phyloP scores from a whole-genome alignment of 1,284 basidiomycete genomes.

The Ganoderma resinaceum region DNA sequence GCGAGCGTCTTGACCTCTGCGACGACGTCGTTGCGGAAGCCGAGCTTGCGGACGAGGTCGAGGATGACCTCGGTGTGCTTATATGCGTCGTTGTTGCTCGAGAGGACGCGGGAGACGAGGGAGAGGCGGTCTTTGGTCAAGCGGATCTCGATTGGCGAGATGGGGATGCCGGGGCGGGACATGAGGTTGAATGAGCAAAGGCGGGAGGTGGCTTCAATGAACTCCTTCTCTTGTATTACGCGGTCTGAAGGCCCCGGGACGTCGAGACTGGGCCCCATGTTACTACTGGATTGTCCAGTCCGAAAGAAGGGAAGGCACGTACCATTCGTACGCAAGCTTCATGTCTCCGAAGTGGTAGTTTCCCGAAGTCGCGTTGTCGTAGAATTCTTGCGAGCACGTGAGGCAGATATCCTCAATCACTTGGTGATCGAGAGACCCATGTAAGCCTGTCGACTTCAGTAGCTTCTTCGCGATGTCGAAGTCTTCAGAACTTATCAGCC shows the following conservation, averaged over 20 bases:
- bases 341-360: conserved; percentile 94
- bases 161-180: conserved; percentile 75
- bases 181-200: conserved; percentile 85
- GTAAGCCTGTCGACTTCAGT: conserved; percentile 59
- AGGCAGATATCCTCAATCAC: conserved; percentile 83
- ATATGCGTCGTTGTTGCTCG: conserved; percentile 84
- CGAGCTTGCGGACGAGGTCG: conserved; percentile 88
- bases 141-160: conserved; percentile 91
- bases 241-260: conserved; percentile 72
- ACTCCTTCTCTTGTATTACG: conserved; percentile 79
- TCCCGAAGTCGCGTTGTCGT: conserved; percentile 90
- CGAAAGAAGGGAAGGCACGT: conserved; percentile 38
- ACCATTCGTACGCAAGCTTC: conserved; percentile 97
- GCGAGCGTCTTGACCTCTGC: conserved; percentile 85
- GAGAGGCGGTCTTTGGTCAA: conserved; percentile 86
- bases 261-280: conserved; percentile 62
- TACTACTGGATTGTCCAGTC: conserved; percentile 9
- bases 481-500: conserved; percentile 54
- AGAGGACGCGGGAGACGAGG: conserved; percentile 83
- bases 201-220: conserved; percentile 93
- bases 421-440: conserved; percentile 57
- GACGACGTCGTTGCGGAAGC: conserved; percentile 71
- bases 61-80: conserved; percentile 90
- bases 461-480: conserved; percentile 80
- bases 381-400: conserved; percentile 84